A percentile compares a stretch with the other conserved stretches of the same genome.
phyloP scores from a whole-genome alignment of 164 flowering plant species.

The Annona cherimola region DNA sequence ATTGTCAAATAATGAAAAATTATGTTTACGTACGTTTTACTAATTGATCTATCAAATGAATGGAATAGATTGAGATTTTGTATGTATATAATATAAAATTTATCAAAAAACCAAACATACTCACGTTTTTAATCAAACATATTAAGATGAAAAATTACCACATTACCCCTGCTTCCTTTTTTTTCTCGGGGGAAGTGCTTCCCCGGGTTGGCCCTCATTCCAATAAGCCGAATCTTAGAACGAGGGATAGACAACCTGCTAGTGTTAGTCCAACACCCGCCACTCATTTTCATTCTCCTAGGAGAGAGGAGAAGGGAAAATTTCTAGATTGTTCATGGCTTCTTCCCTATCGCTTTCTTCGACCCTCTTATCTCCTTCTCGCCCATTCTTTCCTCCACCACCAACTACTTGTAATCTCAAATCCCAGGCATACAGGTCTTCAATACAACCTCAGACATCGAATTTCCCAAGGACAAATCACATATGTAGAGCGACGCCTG shows the following conservation, averaged over 20 bases:
- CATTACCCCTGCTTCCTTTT: too few species aligned
- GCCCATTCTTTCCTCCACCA: neutral
- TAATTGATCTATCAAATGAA: too few species aligned
- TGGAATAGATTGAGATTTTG: too few species aligned
- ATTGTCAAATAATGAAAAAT: too few species aligned
- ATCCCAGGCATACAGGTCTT: neutral
- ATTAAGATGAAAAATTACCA: too few species aligned
- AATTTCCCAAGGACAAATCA: conserved; percentile 9
- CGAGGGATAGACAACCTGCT: neutral
- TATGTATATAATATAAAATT: too few species aligned
- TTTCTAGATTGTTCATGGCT: neutral
- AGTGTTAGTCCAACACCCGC: neutral
- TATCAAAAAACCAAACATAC: too few species aligned
- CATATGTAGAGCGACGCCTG: conserved; percentile 9
- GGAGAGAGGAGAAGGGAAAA: neutral
- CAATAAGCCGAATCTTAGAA: neutral
- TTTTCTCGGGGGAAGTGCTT: too few species aligned
- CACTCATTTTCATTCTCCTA: too few species aligned
- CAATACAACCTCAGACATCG: neutral
- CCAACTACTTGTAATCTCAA: neutral
- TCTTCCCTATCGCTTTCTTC: neutral
- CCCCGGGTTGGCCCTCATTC: too few species aligned
- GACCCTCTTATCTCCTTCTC: neutral
- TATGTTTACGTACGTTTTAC: too few species aligned
- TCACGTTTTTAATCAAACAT: too few species aligned